Base-by-base conservation (phyloP, 495 filamentous ascomycete genomes). In the Jackrogersella multiformis region DNA sequence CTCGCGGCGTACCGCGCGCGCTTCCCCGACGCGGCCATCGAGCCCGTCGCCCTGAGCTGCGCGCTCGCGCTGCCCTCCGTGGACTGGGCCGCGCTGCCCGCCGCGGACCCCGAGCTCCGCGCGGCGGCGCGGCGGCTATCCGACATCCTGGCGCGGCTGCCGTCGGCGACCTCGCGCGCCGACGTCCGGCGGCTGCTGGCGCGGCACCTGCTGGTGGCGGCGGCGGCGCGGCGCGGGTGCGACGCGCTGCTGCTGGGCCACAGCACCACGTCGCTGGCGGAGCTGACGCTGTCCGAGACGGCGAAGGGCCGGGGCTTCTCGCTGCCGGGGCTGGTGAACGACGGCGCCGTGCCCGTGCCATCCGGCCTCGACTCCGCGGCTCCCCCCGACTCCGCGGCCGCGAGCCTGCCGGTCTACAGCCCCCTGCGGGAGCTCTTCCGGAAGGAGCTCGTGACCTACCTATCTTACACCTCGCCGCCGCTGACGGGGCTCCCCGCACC, bases 301-400 rank as follows among this genome's bases (percentile, higher is more conserved):
- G 93, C 96, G 5, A 97, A 97, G 77, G 95, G 95, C 0, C 84
- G 95, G 3, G 95, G 94, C 0, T 90, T 89, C 61, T 85, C 89
- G 10, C 71, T 98, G 36, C 93, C 93, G 0, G 93, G 90, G 89
- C 86, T 89, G 69, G 84, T 92, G 5, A 85, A 87, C 10, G 95
- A 98, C 74, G 91, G 91, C 3, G 73, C 30, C 73, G 64, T 89
- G 82, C 41, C 87, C 79, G 7, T 88, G 78, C 76, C 90, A 84
- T 34, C 71, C 86, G 55, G 77, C 76, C 32, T 88, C 18, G n/a
- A 53, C 45, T n/a, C n/a, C n/a, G n/a, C n/a, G 2, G 9, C 28
- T 2, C 26, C 41, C 18, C 4, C 28, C 4, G 21, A 15, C 8
- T 15, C 48, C 49, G 10, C 18, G 0, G 9, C 20, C 8, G 62